phyloP scores from a whole-genome alignment of 2,329 filamentous ascomycete genomes.

The Xenoacremonium recifei region DNA sequence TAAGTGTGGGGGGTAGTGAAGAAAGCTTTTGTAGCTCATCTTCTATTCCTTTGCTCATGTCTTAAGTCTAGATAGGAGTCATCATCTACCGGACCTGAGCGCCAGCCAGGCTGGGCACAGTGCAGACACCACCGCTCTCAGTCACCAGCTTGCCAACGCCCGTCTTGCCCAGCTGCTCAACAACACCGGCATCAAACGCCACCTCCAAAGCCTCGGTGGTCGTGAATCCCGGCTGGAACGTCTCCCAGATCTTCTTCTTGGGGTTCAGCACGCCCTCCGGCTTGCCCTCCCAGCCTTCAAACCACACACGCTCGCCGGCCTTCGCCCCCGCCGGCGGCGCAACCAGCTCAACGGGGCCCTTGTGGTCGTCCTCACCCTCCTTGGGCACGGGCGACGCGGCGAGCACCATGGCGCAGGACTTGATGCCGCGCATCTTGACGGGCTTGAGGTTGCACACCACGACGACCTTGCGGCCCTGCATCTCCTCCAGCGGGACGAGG shows the following conservation, averaged over 20 bases:
- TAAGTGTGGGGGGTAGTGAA: no score
- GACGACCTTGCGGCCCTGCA: constrained; percentile 94
- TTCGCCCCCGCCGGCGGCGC: constrained; percentile 73
- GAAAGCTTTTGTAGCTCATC: constrained; percentile 1
- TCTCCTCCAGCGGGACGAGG: constrained; percentile 86
- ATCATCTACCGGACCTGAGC: constrained; percentile 73
- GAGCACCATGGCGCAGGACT: constrained; percentile 83
- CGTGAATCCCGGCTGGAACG: constrained; percentile 91
- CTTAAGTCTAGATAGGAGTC: no score
- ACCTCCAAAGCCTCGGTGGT: constrained; percentile 81
- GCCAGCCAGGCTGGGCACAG: constrained; percentile 74
- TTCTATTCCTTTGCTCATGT: constrained; percentile 7
- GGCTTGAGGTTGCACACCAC: constrained; percentile 98
- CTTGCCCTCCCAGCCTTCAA: constrained; percentile 92
- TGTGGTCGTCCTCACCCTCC: constrained; percentile 85
- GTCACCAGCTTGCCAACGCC: constrained; percentile 70
- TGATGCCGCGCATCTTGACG: constrained; percentile 93
- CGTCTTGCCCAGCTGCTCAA: constrained; percentile 73
- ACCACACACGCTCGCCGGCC: constrained; percentile 86
- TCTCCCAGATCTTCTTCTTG: constrained; percentile 99
- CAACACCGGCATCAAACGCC: constrained; percentile 76
- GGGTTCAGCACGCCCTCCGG: constrained; percentile 93
- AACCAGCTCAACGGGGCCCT: constrained; percentile 89
- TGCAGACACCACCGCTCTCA: constrained; percentile 76
- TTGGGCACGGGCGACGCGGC: constrained; percentile 83